Conservation (phyloP, 495 filamentous ascomycete species). For the Xylaria venustula region DNA sequence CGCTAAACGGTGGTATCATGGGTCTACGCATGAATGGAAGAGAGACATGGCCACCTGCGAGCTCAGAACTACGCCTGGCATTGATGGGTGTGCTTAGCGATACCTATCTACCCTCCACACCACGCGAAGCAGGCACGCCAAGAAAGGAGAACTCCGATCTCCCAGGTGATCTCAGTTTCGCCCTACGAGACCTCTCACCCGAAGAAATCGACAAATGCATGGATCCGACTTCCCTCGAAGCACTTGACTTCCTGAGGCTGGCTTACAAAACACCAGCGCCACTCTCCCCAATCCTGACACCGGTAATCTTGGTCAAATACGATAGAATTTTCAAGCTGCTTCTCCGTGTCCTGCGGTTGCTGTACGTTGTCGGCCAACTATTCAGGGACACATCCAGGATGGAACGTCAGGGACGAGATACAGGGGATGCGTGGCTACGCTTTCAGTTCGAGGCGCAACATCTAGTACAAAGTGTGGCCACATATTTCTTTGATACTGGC, state of each 20-base stretch:
- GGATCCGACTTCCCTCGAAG: conserved; percentile 76
- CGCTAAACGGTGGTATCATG: conserved; percentile 68
- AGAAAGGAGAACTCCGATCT: conserved; percentile 47
- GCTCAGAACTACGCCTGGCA: conserved; percentile 83
- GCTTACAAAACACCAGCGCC: conserved; percentile 78
- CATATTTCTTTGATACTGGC: conserved; percentile 76
- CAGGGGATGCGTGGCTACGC: conserved; percentile 47
- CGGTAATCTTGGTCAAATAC: conserved; percentile 67
- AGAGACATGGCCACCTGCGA: conserved; percentile 87
- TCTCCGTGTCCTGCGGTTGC: conserved; percentile 75
- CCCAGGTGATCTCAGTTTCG: conserved; percentile 81
- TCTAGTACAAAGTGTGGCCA: conserved; percentile 65
- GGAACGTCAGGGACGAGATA: conserved; percentile 27
- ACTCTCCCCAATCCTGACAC: conserved; percentile 70
- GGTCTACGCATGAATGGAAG: conserved; percentile 76
- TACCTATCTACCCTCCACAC: conserved; percentile 49
- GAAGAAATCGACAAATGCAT: conserved; percentile 76
- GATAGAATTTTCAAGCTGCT: conserved; percentile 79
- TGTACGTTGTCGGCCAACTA: conserved; percentile 71
- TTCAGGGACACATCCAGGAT: conserved; percentile 55
- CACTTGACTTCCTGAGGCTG: conserved; percentile 85
- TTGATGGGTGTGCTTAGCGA: conserved; percentile 85
- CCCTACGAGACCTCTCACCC: conserved; percentile 73
- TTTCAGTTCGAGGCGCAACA: conserved; percentile 77
- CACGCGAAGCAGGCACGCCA: not conserved